Base-by-base conservation (phyloP, 148 eudicot species). In the Camellia sinensis region DNA sequence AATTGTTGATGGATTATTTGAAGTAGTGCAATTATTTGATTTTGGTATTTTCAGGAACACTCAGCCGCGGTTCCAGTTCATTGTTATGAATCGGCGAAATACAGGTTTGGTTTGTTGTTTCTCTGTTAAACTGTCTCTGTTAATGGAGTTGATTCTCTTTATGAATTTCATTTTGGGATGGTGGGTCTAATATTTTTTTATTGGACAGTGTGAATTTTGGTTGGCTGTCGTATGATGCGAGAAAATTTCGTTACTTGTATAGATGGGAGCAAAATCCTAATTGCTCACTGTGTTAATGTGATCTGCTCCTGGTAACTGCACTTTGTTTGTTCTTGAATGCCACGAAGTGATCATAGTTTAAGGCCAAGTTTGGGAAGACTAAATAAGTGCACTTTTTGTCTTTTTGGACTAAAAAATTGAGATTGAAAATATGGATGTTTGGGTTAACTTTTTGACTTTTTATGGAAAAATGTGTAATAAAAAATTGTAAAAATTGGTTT, bases 1-100 rank as follows among this genome's bases (percentile, higher is more conserved):
- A 11, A 75, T 61, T 60, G 40, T 63, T 17, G 37, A 59, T 60
- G 69, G 63, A 62, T 62, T 62, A 22, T 80, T 37, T 41, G 77
- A 21, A 59, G 9, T 18, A 18, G 7, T 41, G 37, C 77, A 40
- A 52, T 45, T 46, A 4, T 46, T 7, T 40, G 62, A 54, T 19
- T 3, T 18, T 48, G 75, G 81, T 41, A 43, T 74, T 82, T 86
- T 70, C 82, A 91, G 97, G 92, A 90, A 85, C 63, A 83, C 90
- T 50, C 91, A 93, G 64, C 97, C 97, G 10, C 82, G 93, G 73
- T 90, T 91, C 76, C 97, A 93, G 82, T 93, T 93, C 78, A 89
- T 93, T 78, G 97, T 93, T 44, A 93, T 93, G 97, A 93, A 93
- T 70, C 87, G 93, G 45, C 79, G 92, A 21, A 93, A 87, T 80